Evolutionary conservation across 2,329 filamentous ascomycete species (phyloP).

Genomic region (Aspergillus luchuensis): DNA sequence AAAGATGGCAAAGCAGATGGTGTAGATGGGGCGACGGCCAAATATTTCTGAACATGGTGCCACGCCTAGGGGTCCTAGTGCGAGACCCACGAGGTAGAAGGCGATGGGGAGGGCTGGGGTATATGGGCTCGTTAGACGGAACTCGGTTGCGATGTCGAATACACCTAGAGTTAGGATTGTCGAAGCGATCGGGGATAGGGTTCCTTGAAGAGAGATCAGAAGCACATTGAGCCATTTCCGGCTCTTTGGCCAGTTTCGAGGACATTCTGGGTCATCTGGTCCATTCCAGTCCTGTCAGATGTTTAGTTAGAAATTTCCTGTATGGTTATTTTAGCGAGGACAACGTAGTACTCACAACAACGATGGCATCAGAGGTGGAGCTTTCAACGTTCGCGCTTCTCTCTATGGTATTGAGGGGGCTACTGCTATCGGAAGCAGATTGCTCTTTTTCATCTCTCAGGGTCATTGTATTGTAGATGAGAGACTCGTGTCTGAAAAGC

Average conservation of each 20-base stretch:
- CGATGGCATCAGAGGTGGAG: background rate
- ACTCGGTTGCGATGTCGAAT: background rate
- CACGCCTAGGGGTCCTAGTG: background rate
- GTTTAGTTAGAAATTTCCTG: background rate
- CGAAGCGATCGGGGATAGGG: background rate
- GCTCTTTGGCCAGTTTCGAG: background rate
- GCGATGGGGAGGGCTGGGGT: background rate
- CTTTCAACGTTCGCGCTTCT: too few species aligned
- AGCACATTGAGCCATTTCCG: background rate
- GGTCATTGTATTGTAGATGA: background rate
- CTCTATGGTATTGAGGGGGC: background rate
- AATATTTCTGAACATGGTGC: background rate
- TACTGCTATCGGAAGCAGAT: background rate
- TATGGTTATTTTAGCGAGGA: accelerated
- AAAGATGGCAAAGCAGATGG: background rate
- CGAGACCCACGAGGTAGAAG: background rate
- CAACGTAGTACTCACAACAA: background rate
- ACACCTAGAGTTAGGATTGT: background rate
- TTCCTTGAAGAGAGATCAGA: background rate
- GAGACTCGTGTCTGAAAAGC: too few species aligned
- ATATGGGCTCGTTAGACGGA: background rate
- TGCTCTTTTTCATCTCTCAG: background rate
- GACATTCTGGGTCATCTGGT: background rate
- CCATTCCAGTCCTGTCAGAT: background rate
- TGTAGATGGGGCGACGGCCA: background rate